Evolutionary conservation across 225 moss, liverwort and hornwort species (phyloP), one percentile per base, ranked within the genome.

Genomic region (Rhytidiadelphus loreus): DNA sequence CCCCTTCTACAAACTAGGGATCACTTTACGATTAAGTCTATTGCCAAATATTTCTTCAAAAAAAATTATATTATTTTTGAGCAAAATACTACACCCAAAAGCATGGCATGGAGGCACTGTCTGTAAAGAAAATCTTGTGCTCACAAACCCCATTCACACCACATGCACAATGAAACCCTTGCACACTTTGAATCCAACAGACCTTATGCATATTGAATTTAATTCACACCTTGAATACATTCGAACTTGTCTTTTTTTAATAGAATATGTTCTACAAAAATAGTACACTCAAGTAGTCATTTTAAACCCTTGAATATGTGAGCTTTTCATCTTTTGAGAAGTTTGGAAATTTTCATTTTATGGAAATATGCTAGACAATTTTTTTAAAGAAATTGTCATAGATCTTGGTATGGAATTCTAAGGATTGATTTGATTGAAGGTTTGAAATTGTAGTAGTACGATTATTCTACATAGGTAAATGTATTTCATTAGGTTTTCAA

Each of bases 91-190:
- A 0, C 12, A 32, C 1, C 16, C 12, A 75, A 41, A 73, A 2
- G 6, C 17, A 26, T 1, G 3, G 5, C 0, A 43, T 1, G 0
- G 17, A 29, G 1, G 10, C 6, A 28, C 17, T 16, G 1, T 17
- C 11, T 74, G 18, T 20, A 0, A 13, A 50, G 21, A 50, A 8
- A 50, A 21, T 22, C 21, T 75, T 50, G 10, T 50, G 8, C 4
- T 12, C 1, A 20, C 24, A 16, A 55, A 53, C 3, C 24, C 5
- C 10, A 24, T 50, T 32, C 7, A 32, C 13, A 50, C 32, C 13
- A 11, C 33, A 50, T 20, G 32, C 32, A 32, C 2, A 20, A 0
- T 20, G 8, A 50, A 19, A 0, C 20, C 13, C 1, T 48, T 25
- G 10, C 8, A 50, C 21, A 75, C 29, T 29, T 46, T 48, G 12